Evolutionary conservation across 2,329 filamentous ascomycete genomes (phyloP).

Genomic region (Ciborinia camelliae): DNA sequence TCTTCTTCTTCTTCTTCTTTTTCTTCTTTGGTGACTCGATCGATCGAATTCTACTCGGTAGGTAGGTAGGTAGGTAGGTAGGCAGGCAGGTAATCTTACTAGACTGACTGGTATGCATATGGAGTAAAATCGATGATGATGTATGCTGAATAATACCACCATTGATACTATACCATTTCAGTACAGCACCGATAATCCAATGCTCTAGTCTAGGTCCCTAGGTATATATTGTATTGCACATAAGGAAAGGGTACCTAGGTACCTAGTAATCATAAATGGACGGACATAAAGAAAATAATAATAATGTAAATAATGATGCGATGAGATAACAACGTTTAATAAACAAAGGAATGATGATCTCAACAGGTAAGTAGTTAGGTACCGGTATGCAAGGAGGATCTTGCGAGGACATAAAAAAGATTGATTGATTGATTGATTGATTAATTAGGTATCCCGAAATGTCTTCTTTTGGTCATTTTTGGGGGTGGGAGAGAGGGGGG

Average conservation of each 20-base stretch:
- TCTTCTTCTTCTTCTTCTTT: background rate
- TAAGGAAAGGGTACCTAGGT: background rate
- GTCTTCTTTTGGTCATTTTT: background rate
- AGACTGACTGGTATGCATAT: background rate
- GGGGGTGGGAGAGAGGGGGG: too few species aligned
- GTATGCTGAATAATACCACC: background rate
- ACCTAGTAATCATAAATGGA: too few species aligned
- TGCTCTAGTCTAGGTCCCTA: too few species aligned
- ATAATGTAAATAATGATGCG: background rate
- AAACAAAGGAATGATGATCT: background rate
- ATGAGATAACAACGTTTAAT: background rate
- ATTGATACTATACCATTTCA: too few species aligned
- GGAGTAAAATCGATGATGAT: background rate
- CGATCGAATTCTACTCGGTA: background rate
- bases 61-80: too few species aligned
- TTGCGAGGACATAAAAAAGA: background rate
- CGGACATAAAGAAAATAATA: background rate
- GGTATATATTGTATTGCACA: too few species aligned
- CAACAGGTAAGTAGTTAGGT: too few species aligned
- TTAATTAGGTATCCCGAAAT: conserved; percentile 9
- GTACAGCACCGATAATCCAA: too few species aligned
- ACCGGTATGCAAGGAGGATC: background rate
- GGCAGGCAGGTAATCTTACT: too few species aligned
- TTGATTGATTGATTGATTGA: too few species aligned
- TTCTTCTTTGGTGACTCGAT: background rate